phyloP scores from a whole-genome alignment of 2,329 filamentous ascomycete genomes.

The Botryosphaeria dothidea region DNA sequence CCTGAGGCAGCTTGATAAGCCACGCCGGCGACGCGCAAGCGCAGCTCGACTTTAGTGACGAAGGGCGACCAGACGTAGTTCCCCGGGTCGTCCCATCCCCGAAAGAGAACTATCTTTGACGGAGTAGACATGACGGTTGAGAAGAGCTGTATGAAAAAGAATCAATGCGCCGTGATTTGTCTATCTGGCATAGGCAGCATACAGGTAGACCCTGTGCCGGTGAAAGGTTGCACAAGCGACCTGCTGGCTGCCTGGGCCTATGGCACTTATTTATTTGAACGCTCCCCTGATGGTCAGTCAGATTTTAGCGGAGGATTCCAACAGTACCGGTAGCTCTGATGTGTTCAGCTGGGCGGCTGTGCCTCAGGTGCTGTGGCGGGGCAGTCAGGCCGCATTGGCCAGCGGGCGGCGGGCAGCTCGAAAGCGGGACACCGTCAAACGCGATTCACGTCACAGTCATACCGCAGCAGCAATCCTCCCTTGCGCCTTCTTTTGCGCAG shows the following conservation, averaged over 20 bases:
- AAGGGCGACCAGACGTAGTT: constrained; percentile 62
- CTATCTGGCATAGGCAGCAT: neutral
- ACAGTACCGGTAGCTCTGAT: neutral
- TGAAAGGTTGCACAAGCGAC: neutral
- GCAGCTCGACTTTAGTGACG: constrained; percentile 63
- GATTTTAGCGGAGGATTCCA: neutral
- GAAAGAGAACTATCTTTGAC: constrained; percentile 47
- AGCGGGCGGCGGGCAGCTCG: neutral
- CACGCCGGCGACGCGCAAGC: constrained; percentile 56
- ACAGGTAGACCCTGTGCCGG: neutral
- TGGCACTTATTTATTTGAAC: too few relatives aligned
- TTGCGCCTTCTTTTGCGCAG: constrained; percentile 1
- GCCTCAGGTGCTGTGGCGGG: neutral
- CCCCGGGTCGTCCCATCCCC: constrained; percentile 48
- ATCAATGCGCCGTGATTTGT: too few relatives aligned
- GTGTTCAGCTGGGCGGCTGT: neutral
- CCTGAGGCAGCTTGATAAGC: constrained; percentile 51
- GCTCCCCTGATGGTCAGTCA: neutral
- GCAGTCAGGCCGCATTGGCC: neutral
- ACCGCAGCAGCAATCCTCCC: neutral
- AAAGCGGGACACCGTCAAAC: neutral
- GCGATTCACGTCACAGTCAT: neutral
- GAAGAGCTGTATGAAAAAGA: neutral
- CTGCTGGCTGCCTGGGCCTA: too few relatives aligned
- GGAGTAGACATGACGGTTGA: neutral